These are phyloP conservation scores for Cyberlindnera veronae DNA, from an alignment of 805 yeast species.

Conservation along the genomic window DNA sequence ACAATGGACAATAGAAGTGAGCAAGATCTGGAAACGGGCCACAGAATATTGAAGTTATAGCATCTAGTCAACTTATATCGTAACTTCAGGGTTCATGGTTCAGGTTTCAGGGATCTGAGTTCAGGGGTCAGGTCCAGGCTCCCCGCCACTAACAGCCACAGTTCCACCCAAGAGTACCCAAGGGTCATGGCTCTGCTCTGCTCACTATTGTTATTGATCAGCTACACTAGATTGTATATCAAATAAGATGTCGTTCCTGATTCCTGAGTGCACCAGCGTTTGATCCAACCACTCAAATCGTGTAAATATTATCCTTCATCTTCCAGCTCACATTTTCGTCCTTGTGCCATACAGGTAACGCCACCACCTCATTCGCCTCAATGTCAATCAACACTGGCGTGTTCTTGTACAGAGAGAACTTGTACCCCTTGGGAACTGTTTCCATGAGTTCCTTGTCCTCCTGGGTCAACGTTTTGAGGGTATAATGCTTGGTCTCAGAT, in stretches of 20 bases:
- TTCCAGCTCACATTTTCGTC: constrained; percentile 10
- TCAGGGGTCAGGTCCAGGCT: no score
- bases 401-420: constrained; percentile 14
- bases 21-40: no score
- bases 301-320: constrained; percentile 24
- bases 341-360: constrained; percentile 13
- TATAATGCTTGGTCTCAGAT: constrained; percentile 5
- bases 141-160: no score
- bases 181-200: no score
- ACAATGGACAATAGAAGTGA: no score
- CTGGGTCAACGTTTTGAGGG: constrained; percentile 14
- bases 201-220: no score
- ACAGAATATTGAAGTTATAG: no score
- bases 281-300: background rate
- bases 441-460: constrained; percentile 12
- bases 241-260: background rate
- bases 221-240: no score
- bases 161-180: no score
- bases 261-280: background rate
- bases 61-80: no score
- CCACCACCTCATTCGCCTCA: constrained; percentile 10
- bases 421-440: constrained; percentile 14
- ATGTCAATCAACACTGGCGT: constrained; percentile 22
- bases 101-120: no score
- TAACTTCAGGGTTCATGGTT: no score